Conservation (phyloP, 2,329 filamentous ascomycete genomes). For the Ceratocystiopsis sp. region DNA sequence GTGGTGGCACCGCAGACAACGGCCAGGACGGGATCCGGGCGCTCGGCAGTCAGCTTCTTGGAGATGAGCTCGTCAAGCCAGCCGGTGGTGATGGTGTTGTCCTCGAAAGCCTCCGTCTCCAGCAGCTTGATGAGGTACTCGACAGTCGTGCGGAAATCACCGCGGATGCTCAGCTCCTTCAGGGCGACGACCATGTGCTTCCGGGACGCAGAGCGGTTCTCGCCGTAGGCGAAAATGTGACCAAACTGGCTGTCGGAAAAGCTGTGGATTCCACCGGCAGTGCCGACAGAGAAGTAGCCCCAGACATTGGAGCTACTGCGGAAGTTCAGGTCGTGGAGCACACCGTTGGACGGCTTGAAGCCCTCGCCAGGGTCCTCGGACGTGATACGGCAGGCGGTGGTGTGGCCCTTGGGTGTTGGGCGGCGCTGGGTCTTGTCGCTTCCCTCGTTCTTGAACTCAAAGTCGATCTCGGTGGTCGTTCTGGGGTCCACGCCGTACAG, state of each 20-base stretch:
- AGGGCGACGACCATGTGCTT: conserved; percentile 99
- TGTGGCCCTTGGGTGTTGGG: conserved; percentile 88
- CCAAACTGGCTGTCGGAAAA: conserved; percentile 98
- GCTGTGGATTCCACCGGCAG: conserved; percentile 91
- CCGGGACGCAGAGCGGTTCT: conserved; percentile 86
- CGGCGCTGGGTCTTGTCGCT: conserved; percentile 74
- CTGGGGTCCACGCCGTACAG: conserved; percentile 92
- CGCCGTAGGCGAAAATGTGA: conserved; percentile 97
- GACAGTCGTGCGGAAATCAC: conserved; percentile 96
- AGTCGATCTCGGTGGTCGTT: conserved; percentile 76
- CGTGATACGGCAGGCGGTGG: conserved; percentile 95
- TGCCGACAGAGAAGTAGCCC: conserved; percentile 99
- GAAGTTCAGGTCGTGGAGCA: conserved; percentile 98
- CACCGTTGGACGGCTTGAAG: conserved; percentile 98
- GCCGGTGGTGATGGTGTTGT: conserved; percentile 96
- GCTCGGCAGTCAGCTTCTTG: conserved; percentile 90
- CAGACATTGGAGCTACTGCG: conserved; percentile 96
- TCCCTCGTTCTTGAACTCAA: conserved; percentile 78
- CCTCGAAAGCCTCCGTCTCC: conserved; percentile 94
- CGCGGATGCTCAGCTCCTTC: conserved; percentile 97
- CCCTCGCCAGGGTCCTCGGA: conserved; percentile 97
- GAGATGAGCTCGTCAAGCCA: conserved; percentile 98
- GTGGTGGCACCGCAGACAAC: conserved; percentile 89
- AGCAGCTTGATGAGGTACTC: conserved; percentile 98
- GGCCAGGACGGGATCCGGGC: conserved; percentile 85